Conservation (phyloP, 345 rosid species). For the Bretschneidera sinensis region DNA sequence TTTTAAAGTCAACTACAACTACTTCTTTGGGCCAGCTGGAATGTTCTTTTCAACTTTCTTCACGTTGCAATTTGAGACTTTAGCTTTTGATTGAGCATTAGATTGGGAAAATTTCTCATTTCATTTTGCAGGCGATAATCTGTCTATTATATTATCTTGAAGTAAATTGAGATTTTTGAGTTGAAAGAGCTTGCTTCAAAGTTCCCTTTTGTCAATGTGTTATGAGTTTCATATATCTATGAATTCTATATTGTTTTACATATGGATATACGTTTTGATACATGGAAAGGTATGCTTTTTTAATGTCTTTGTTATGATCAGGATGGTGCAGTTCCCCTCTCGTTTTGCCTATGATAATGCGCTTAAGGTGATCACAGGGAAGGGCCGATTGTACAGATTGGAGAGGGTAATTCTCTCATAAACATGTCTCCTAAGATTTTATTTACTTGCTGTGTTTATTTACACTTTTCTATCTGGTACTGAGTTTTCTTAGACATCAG, state of each 20-base stretch:
- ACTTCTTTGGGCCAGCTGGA: constrained; percentile 31
- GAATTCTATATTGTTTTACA: too few relatives aligned
- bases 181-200: too few relatives aligned
- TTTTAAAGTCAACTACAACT: constrained; percentile 50
- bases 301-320: constrained; percentile 21
- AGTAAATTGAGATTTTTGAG: too few relatives aligned
- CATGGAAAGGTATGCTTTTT: not conserved
- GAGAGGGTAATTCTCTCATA: constrained; percentile 47
- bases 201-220: too few relatives aligned
- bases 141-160: too few relatives aligned
- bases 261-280: too few relatives aligned
- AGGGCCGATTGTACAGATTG: constrained; percentile 48
- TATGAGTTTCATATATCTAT: too few relatives aligned
- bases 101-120: not conserved
- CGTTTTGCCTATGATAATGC: constrained; percentile 37
- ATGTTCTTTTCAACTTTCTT: constrained; percentile 31
- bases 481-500: constrained; percentile 30
- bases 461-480: not conserved
- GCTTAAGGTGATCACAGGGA: constrained; percentile 28
- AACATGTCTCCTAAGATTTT: not conserved
- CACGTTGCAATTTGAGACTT: not conserved
- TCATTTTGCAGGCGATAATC: too few relatives aligned
- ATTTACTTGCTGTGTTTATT: not conserved
- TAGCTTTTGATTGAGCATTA: not conserved
- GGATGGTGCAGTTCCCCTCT: constrained; percentile 59